Evolutionary conservation across 805 yeast genomes (phyloP).

Genomic region (Wickerhamiella sergipiensis): DNA sequence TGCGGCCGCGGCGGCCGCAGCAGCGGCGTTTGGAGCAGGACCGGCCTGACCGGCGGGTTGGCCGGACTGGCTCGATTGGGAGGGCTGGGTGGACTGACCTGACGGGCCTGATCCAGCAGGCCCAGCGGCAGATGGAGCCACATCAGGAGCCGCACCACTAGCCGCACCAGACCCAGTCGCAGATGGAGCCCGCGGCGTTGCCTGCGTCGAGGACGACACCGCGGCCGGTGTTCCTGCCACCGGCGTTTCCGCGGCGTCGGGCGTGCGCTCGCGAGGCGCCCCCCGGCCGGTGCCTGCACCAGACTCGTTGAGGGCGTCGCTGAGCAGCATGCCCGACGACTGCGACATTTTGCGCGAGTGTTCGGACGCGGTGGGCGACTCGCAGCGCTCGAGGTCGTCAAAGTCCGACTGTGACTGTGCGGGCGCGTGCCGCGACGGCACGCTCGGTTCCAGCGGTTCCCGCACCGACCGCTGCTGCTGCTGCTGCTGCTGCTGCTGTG

Average conservation of each 20-base stretch:
- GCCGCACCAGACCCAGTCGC: neutral
- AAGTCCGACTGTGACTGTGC: slow-evolving; percentile 1
- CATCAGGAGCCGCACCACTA: too few relatives aligned
- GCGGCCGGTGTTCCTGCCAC: neutral
- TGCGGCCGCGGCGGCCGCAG: slow-evolving; percentile 9
- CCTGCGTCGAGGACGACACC: neutral
- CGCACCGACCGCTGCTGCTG: neutral
- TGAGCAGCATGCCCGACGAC: slow-evolving; percentile 4
- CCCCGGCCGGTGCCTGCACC: neutral
- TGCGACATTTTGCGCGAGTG: neutral
- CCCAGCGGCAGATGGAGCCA: neutral
- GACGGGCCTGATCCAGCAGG: too few relatives aligned
- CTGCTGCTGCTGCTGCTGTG: too few relatives aligned
- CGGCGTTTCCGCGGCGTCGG: neutral
- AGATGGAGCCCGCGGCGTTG: too few relatives aligned
- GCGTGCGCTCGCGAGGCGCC: neutral
- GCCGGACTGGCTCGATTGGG: too few relatives aligned
- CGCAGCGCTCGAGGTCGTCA: slow-evolving; percentile 1
- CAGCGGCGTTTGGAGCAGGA: slow-evolving; percentile 1
- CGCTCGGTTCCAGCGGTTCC: neutral
- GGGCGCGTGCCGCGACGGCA: neutral
- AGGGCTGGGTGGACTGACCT: too few relatives aligned
- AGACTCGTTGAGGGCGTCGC: neutral
- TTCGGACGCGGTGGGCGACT: neutral
- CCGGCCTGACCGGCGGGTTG: too few relatives aligned